Percentiles rank a stretch among this genome's conserved stretches.
Evolutionary conservation across 164 flowering plant species (phyloP).

Genomic region (Brasenia schreberi): DNA sequence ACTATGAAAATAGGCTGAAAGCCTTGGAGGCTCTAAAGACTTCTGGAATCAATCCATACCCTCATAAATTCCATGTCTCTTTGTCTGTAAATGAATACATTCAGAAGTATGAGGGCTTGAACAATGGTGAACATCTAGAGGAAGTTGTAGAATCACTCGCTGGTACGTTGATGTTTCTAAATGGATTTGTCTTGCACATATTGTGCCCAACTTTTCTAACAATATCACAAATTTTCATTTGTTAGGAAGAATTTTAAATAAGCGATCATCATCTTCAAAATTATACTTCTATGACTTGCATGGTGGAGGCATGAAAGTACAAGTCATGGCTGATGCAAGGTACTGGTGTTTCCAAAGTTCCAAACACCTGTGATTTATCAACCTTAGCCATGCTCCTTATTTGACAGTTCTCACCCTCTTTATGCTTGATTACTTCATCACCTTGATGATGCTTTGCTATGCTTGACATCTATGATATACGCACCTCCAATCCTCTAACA

Average conservation of each 20-base stretch:
- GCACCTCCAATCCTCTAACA: no score
- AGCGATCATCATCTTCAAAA: constrained; percentile 72
- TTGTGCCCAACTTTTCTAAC: not conserved
- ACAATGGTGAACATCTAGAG: constrained; percentile 55
- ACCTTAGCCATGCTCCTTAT: no score
- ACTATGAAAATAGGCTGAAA: constrained; percentile 71
- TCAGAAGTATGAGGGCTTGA: constrained; percentile 36
- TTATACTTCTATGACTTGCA: constrained; percentile 83
- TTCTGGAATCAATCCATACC: constrained; percentile 64
- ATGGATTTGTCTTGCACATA: not conserved
- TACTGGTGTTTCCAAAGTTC: constrained; percentile 4
- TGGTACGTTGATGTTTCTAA: constrained; percentile 27
- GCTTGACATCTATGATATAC: no score
- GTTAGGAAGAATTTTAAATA: constrained; percentile 78
- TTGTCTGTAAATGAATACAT: constrained; percentile 49
- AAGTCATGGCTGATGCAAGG: constrained; percentile 94
- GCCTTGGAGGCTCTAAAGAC: constrained; percentile 43
- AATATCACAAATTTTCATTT: constrained; percentile 2
- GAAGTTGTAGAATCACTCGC: constrained; percentile 48
- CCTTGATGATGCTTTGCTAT: no score
- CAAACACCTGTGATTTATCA: no score
- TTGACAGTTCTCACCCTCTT: no score
- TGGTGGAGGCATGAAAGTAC: constrained; percentile 65
- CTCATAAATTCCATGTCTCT: constrained; percentile 66
- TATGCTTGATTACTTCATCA: no score